Evolutionary conservation across 208 protist species (phyloP).

Genomic region (Strigomonas oncopelti): DNA sequence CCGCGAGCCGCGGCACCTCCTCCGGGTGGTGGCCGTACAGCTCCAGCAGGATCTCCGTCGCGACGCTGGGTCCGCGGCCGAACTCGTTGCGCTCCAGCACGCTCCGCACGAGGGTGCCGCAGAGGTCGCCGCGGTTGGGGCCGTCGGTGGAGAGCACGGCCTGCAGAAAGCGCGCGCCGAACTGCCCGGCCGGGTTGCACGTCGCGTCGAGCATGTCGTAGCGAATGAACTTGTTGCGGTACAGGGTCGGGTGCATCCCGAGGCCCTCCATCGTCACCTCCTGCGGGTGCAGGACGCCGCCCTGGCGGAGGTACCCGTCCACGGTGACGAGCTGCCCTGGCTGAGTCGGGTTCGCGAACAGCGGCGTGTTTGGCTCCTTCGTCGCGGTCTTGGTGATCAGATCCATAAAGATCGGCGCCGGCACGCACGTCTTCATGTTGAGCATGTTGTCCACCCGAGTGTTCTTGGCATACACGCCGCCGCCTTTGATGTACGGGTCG

Average conservation of each 20-base stretch:
- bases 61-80: slow-evolving; percentile 44
- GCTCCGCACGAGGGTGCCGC: slow-evolving; percentile 69
- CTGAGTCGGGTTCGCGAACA: slow-evolving; percentile 27
- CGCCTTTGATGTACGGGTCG: slow-evolving; percentile 44
- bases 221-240: slow-evolving; percentile 79
- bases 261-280: slow-evolving; percentile 84
- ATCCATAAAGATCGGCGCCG: slow-evolving; percentile 67
- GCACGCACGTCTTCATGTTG: slow-evolving; percentile 51
- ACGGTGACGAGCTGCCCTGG: slow-evolving; percentile 36
- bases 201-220: slow-evolving; percentile 75
- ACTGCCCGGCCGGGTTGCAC: slow-evolving; percentile 69
- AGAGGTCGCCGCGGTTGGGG: slow-evolving; percentile 72
- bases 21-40: slow-evolving; percentile 69
- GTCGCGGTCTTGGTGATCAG: slow-evolving; percentile 60
- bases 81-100: slow-evolving; percentile 82
- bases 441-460: slow-evolving; percentile 76
- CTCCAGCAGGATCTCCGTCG: slow-evolving; percentile 69
- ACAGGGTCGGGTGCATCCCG: slow-evolving; percentile 78
- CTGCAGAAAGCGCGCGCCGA: slow-evolving; percentile 70
- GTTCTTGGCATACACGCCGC: slow-evolving; percentile 62
- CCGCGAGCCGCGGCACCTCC: slow-evolving; percentile 64
- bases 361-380: slow-evolving; percentile 58
- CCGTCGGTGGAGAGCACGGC: slow-evolving; percentile 69
- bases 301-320: slow-evolving; percentile 53
- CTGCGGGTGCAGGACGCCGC: slow-evolving; percentile 54